These are phyloP conservation scores for Hymenochaete sp. DNA, from an alignment of 1,284 basidiomycete genomes.

Conservation along the genomic window DNA sequence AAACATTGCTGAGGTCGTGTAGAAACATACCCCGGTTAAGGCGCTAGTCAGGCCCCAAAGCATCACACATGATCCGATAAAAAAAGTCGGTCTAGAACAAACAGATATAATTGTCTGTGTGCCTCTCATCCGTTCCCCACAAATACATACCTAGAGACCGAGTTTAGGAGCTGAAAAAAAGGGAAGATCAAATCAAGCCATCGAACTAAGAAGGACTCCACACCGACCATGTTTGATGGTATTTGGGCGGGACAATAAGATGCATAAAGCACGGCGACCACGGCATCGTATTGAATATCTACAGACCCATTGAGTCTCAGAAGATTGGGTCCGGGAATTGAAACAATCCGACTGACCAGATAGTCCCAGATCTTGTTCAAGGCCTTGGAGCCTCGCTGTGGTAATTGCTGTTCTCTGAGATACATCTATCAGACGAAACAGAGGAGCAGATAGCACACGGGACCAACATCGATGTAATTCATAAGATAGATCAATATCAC, in stretches of 20 bases:
- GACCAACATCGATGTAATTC: conserved; percentile 60
- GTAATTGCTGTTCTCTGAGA: conserved; percentile 49
- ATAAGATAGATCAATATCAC: conserved; percentile 56
- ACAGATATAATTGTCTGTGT: conserved; percentile 21
- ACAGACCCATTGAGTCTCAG: neutral
- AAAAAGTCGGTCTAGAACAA: conserved; percentile 44
- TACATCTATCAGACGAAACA: neutral
- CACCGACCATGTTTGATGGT: conserved; percentile 53
- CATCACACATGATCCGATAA: conserved; percentile 53
- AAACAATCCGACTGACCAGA: conserved; percentile 29
- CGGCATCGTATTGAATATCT: conserved; percentile 50
- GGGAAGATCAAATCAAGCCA: neutral
- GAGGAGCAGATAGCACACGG: neutral
- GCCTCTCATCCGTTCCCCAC: neutral
- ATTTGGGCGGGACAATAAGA: conserved; percentile 57
- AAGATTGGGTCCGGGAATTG: neutral
- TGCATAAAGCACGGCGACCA: conserved; percentile 51
- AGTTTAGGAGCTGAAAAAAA: conserved; percentile 18
- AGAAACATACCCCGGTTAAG: conserved; percentile 44
- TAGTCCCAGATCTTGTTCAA: conserved; percentile 48
- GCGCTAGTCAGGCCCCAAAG: conserved; percentile 55
- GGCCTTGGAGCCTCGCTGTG: conserved; percentile 50
- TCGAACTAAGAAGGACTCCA: conserved; percentile 8
- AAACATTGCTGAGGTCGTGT: too few species aligned
- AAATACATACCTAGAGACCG: conserved; percentile 21